Percentiles rank a stretch among this genome's conserved stretches.
These are phyloP conservation scores for Areca catechu DNA, from an alignment of 176 grass and related monocot species.

Conservation along the genomic window DNA sequence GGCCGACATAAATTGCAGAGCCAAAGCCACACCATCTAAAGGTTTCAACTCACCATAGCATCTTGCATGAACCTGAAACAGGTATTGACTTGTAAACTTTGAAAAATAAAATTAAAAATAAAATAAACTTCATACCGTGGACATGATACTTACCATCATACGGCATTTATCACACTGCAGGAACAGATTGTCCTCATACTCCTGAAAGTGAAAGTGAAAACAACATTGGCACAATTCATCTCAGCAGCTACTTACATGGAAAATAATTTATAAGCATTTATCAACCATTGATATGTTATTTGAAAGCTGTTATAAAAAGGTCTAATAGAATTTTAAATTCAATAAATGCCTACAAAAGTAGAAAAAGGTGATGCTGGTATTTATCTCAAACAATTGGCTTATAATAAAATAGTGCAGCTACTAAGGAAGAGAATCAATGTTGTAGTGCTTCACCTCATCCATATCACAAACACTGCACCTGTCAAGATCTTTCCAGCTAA, in stretches of 20 bases:
- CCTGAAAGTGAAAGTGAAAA: conserved; percentile 45
- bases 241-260: too few relatives aligned
- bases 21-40: conserved; percentile 83
- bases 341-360: too few relatives aligned
- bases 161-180: conserved; percentile 97
- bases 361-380: too few relatives aligned
- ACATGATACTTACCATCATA: conserved; percentile 72
- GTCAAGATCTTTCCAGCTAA: conserved; percentile 98
- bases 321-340: too few relatives aligned
- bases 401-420: too few relatives aligned
- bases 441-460: conserved; percentile 68
- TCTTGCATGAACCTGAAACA: conserved; percentile 79
- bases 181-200: conserved; percentile 98
- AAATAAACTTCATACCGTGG: not conserved
- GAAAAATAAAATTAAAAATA: too few relatives aligned
- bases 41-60: conserved; percentile 94
- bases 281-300: too few relatives aligned
- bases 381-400: too few relatives aligned
- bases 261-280: too few relatives aligned
- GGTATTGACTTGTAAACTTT: too few relatives aligned
- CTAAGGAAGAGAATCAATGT: too few relatives aligned
- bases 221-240: not conserved
- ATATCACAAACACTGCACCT: conserved; percentile 95
- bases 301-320: too few relatives aligned
- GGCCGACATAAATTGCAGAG: conserved; percentile 95